A percentile compares a stretch with the other conserved stretches of the same genome.
Evolutionary conservation across 495 filamentous ascomycete species (phyloP).

Genomic region (Daldinia concentrica): DNA sequence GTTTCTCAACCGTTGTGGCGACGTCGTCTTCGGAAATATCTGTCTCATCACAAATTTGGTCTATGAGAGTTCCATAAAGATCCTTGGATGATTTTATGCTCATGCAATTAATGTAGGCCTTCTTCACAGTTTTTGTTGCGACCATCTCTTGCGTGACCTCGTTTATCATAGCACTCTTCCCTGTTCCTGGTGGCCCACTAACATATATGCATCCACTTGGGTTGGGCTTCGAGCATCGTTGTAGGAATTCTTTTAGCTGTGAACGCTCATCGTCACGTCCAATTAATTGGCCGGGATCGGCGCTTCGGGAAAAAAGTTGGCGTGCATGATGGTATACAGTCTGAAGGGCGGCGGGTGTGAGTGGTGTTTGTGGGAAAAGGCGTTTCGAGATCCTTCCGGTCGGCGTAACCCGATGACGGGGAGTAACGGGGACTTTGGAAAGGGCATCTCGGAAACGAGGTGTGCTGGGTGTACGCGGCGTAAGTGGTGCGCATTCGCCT

Average conservation of each 20-base stretch:
- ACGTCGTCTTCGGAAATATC: slow-evolving; percentile 61
- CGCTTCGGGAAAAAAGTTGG: slow-evolving; percentile 84
- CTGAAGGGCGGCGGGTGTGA: slow-evolving; percentile 68
- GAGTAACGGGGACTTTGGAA: slow-evolving; percentile 55
- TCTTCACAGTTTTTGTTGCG: slow-evolving; percentile 61
- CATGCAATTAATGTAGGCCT: slow-evolving; percentile 93
- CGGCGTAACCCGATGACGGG: slow-evolving; percentile 60
- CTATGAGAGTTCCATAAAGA: slow-evolving; percentile 78
- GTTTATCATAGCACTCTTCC: slow-evolving; percentile 91
- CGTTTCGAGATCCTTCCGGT: slow-evolving; percentile 61
- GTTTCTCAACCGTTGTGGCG: slow-evolving; percentile 66
- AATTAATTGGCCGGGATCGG: slow-evolving; percentile 77
- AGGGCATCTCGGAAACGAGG: slow-evolving; percentile 65
- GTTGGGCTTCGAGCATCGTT: slow-evolving; percentile 64
- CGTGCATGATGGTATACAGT: slow-evolving; percentile 87
- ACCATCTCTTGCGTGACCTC: slow-evolving; percentile 72
- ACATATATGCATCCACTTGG: slow-evolving; percentile 91
- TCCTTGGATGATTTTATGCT: slow-evolving; percentile 86
- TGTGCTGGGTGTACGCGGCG: slow-evolving; percentile 72
- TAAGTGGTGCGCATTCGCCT: slow-evolving; percentile 60
- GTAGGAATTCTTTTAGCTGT: slow-evolving; percentile 75
- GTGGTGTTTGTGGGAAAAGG: slow-evolving; percentile 66
- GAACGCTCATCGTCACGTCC: slow-evolving; percentile 83
- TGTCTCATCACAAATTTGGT: slow-evolving; percentile 53
- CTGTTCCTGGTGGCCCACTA: slow-evolving; percentile 94